Percentiles rank a stretch among this genome's conserved stretches.
Evolutionary conservation across 768 basidiomycete genomes (phyloP).

Genomic region (Xanthoconium purpureum): DNA sequence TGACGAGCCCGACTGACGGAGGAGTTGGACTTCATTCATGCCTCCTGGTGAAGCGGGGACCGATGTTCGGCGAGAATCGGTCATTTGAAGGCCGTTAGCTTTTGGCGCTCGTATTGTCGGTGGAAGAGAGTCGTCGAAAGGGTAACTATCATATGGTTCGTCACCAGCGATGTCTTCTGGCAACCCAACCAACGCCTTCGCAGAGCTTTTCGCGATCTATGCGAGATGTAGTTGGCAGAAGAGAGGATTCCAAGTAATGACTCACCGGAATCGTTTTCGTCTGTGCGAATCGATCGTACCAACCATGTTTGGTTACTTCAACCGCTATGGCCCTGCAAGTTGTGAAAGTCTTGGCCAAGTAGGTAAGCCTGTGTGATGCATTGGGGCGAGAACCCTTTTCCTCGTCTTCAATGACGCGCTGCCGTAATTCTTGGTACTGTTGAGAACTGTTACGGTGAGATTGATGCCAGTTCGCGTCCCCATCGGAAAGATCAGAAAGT

Average conservation of each 20-base stretch:
- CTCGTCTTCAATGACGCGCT: slow-evolving; percentile 32
- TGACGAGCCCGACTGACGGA: not conserved
- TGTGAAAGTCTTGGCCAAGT: slow-evolving; percentile 47
- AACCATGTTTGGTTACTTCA: slow-evolving; percentile 46
- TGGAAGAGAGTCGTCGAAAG: not conserved
- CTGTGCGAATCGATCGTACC: slow-evolving; percentile 51
- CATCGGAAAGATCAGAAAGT: slow-evolving; percentile 12
- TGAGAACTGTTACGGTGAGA: slow-evolving; percentile 24
- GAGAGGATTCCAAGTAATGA: not conserved
- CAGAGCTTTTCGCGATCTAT: slow-evolving; percentile 20
- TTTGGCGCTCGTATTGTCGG: not conserved
- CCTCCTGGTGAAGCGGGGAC: not conserved
- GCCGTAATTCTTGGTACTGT: slow-evolving; percentile 13
- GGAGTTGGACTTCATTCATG: not conserved
- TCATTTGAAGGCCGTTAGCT: not conserved
- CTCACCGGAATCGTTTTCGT: slow-evolving; percentile 24
- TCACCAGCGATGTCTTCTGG: slow-evolving; percentile 8
- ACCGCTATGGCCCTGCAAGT: slow-evolving; percentile 47
- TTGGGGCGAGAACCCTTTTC: slow-evolving; percentile 35
- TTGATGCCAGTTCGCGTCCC: slow-evolving; percentile 34
- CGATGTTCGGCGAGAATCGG: not conserved
- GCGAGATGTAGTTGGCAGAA: not conserved
- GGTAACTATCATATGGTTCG: slow-evolving; percentile 1
- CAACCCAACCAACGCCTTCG: slow-evolving; percentile 11
- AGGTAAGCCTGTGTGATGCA: slow-evolving; percentile 36